These are phyloP conservation scores for Pelargonium australe DNA, from an alignment of 441 rosid species.

Conservation along the genomic window DNA sequence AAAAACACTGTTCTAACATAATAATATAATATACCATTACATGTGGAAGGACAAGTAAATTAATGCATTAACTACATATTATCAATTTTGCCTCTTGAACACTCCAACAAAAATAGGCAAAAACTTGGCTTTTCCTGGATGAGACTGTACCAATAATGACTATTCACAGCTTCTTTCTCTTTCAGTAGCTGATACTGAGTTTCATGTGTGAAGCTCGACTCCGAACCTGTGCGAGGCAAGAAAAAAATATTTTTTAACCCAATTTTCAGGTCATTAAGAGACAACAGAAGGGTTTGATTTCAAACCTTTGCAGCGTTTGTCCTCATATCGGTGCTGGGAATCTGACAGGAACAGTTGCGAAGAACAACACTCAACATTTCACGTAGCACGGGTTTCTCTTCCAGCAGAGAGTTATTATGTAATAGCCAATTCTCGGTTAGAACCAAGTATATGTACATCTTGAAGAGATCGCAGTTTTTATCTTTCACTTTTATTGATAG, in stretches of 20 bases:
- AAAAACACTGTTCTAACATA: no score
- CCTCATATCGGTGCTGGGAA: conserved; percentile 62
- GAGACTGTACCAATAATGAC: background rate
- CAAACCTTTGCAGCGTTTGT: conserved; percentile 65
- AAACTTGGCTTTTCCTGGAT: background rate
- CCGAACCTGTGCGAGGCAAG: conserved; percentile 48
- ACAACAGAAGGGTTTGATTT: conserved; percentile 7
- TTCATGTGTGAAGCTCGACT: conserved; percentile 72
- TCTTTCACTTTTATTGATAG: conserved; percentile 56
- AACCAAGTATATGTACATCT: conserved; percentile 48
- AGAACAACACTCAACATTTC: conserved; percentile 72
- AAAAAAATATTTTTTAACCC: background rate
- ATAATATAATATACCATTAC: background rate
- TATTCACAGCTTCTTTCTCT: background rate
- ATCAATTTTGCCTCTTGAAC: background rate
- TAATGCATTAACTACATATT: background rate
- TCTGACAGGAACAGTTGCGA: conserved; percentile 69
- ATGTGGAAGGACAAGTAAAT: background rate
- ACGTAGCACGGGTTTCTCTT: conserved; percentile 43
- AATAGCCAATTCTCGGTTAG: conserved; percentile 73
- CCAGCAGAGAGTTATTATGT: conserved; percentile 27
- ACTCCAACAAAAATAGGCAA: background rate
- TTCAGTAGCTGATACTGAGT: conserved; percentile 31
- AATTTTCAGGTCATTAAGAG: background rate
- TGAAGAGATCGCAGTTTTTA: conserved; percentile 56